These are phyloP conservation scores for Acanthamoeba lenticulata DNA, from an alignment of 208 protist genomes.

Conservation along the genomic window DNA sequence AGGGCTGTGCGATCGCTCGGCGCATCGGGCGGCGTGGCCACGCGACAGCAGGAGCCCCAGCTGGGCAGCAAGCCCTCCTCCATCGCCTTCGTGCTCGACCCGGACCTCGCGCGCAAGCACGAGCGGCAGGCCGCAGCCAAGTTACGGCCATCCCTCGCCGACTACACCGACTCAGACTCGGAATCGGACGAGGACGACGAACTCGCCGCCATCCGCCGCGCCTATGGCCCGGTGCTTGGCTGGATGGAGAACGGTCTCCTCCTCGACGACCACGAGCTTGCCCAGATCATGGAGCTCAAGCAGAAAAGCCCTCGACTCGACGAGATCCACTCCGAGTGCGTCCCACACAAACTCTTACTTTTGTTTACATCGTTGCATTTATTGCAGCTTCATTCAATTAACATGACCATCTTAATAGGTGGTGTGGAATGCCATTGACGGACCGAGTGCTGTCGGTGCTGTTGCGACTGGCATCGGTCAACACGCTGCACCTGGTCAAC, in stretches of 20 bases:
- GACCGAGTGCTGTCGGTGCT: constrained; percentile 1
- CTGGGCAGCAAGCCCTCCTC: too few relatives aligned
- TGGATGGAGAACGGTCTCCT: constrained; percentile 44
- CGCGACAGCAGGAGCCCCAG: too few relatives aligned
- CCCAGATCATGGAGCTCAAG: constrained; percentile 49
- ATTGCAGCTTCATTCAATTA: neutral
- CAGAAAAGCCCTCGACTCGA: neutral
- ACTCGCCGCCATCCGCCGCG: neutral
- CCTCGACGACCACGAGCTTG: constrained; percentile 44
- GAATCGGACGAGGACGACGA: neutral
- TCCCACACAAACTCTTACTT: neutral
- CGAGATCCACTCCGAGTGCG: constrained; percentile 17
- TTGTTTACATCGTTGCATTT: neutral
- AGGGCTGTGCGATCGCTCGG: too few relatives aligned
- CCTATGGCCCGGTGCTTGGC: constrained; percentile 13
- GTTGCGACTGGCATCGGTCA: neutral
- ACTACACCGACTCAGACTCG: neutral
- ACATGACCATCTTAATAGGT: neutral
- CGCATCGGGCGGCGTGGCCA: neutral
- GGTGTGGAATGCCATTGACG: constrained; percentile 15
- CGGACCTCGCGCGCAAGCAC: too few relatives aligned
- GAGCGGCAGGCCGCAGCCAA: too few relatives aligned
- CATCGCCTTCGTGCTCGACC: too few relatives aligned
- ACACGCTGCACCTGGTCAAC: constrained; percentile 29
- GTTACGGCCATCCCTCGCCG: too few relatives aligned